Conservation (phyloP, 306 rosid species). For the Rosa rugosa region DNA sequence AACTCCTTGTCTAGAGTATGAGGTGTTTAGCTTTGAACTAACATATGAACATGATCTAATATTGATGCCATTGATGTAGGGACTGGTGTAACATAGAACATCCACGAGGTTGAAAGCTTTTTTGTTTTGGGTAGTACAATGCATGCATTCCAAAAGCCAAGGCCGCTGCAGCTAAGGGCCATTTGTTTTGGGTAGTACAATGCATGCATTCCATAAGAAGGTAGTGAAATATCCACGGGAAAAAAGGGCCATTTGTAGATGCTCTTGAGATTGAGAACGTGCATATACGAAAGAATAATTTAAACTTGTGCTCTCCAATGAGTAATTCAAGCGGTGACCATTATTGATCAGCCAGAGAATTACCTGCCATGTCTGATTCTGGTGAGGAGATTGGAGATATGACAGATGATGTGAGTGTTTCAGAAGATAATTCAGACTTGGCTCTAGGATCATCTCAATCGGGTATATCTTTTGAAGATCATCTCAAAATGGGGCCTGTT, state of each 20-base stretch:
- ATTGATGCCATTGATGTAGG: conserved; percentile 47
- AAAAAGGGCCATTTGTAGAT: conserved; percentile 90
- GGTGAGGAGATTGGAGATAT: conserved; percentile 49
- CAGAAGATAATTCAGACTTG: conserved; percentile 68
- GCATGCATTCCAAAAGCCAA: conserved; percentile 91
- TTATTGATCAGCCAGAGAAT: conserved; percentile 46
- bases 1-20: conserved; percentile 6
- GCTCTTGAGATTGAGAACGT: conserved; percentile 90
- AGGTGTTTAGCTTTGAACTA: conserved; percentile 23
- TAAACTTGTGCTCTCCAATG: conserved; percentile 39
- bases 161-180: conserved; percentile 68
- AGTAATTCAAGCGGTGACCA: conserved; percentile 51
- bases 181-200: conserved; percentile 92
- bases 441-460: conserved; percentile 83
- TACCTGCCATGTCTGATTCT: conserved; percentile 49
- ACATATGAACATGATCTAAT: conserved; percentile 32
- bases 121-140: conserved; percentile 90
- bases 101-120: conserved; percentile 92
- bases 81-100: conserved; percentile 96
- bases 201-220: conserved; percentile 78
- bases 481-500: conserved; percentile 67
- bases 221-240: conserved; percentile 94
- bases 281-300: conserved; percentile 52
- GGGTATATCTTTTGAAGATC: conserved; percentile 86
- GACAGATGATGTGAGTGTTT: conserved; percentile 50